Evolutionary conservation across 768 basidiomycete genomes (phyloP).

Genomic region (Leccinum subgranulosum): DNA sequence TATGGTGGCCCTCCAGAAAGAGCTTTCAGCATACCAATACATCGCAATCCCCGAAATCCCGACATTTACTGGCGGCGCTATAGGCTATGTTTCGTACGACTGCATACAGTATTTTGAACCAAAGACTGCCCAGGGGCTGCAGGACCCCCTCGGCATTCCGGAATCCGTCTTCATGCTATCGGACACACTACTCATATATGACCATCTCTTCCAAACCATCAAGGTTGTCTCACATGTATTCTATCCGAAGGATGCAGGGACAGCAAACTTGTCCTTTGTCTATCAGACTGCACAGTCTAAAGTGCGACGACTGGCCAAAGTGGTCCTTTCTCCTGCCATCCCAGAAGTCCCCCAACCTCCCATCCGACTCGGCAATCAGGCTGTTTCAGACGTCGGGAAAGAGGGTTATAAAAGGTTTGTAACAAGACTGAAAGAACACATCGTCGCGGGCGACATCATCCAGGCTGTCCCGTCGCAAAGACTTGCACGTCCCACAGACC

Average conservation of each 20-base stretch:
- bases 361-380: conserved; percentile 59
- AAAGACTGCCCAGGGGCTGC: conserved; percentile 71
- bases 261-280: conserved; percentile 73
- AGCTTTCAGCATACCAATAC: conserved; percentile 83
- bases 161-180: conserved; percentile 97
- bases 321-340: conserved; percentile 48
- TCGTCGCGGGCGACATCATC: conserved; percentile 95
- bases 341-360: conserved; percentile 69
- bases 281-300: conserved; percentile 86
- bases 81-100: conserved; percentile 97
- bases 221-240: conserved; percentile 97
- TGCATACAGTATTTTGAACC: conserved; percentile 97
- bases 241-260: conserved; percentile 64
- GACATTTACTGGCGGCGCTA: conserved; percentile 95
- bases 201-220: conserved; percentile 92
- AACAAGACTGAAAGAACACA: conserved; percentile 88
- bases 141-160: conserved; percentile 83
- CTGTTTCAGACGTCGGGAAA: conserved; percentile 89
- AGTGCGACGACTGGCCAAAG: conserved; percentile 75
- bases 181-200: conserved; percentile 93
- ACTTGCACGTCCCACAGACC: conserved; percentile 73
- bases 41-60: conserved; percentile 88
- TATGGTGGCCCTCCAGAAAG: conserved; percentile 76
- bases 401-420: conserved; percentile 90
- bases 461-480: conserved; percentile 98